phyloP scores from a whole-genome alignment of 2,329 filamentous ascomycete species.

The Bertia moriformis region DNA sequence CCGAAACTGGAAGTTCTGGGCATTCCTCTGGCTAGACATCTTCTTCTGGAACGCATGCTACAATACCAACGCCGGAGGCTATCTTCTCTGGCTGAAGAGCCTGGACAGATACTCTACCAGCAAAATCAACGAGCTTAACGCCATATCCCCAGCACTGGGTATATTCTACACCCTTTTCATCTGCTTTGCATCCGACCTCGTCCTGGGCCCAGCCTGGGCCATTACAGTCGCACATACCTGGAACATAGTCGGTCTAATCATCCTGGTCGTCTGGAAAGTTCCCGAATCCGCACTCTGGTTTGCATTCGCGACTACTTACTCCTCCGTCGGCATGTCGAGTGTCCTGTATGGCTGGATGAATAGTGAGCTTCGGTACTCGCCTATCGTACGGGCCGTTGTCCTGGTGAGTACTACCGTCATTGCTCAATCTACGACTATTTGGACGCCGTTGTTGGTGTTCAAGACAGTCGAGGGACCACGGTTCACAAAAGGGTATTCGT shows the following conservation, averaged over 20 bases:
- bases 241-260: slow-evolving; percentile 36
- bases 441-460: slow-evolving; percentile 37
- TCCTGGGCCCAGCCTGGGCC: slow-evolving; percentile 34
- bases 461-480: slow-evolving; percentile 25
- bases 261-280: slow-evolving; percentile 38
- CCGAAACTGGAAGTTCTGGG: slow-evolving; percentile 30
- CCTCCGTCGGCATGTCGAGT: slow-evolving; percentile 33
- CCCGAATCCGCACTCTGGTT: slow-evolving; percentile 38
- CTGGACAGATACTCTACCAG: slow-evolving; percentile 28
- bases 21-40: slow-evolving; percentile 31
- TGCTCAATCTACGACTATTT: slow-evolving; percentile 38
- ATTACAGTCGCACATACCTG: slow-evolving; percentile 33
- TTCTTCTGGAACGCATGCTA: slow-evolving; percentile 41
- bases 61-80: slow-evolving; percentile 29
- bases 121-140: slow-evolving; percentile 32
- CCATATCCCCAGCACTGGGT: slow-evolving; percentile 35
- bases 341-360: slow-evolving; percentile 43
- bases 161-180: slow-evolving; percentile 39
- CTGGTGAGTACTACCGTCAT: slow-evolving; percentile 34
- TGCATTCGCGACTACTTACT: slow-evolving; percentile 26
- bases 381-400: slow-evolving; percentile 29
- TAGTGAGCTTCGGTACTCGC: slow-evolving; percentile 26
- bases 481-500: slow-evolving; percentile 25
- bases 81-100: slow-evolving; percentile 42
- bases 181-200: slow-evolving; percentile 37